These are phyloP conservation scores for Crithidia acanthocephali DNA, from an alignment of 208 protist species.

Conservation along the genomic window DNA sequence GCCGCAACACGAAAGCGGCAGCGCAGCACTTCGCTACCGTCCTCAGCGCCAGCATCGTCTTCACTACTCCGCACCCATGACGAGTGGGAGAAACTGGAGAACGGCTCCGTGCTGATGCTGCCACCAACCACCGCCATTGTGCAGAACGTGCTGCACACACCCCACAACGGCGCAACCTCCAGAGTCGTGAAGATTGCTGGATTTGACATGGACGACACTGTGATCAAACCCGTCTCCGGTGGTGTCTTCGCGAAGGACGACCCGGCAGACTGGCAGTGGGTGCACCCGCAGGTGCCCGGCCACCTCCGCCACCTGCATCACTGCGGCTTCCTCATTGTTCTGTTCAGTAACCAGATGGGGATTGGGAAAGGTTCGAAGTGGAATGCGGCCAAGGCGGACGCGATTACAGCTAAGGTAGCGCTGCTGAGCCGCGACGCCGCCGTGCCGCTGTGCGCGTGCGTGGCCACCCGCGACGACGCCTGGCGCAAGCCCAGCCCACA, in stretches of 20 bases:
- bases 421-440: constrained; percentile 37
- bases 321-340: constrained; percentile 79
- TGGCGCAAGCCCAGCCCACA: constrained; percentile 89
- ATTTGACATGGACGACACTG: constrained; percentile 85
- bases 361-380: constrained; percentile 59
- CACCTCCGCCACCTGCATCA: constrained; percentile 58
- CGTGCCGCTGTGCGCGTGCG: constrained; percentile 78
- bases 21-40: constrained; percentile 6
- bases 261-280: constrained; percentile 70
- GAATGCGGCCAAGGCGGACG: constrained; percentile 62
- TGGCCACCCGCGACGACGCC: constrained; percentile 75
- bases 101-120: constrained; percentile 38
- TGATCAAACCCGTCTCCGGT: constrained; percentile 62
- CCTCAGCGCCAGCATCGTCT: not conserved
- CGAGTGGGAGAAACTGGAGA: constrained; percentile 42
- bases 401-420: constrained; percentile 57
- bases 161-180: not conserved
- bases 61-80: not conserved
- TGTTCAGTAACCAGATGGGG: constrained; percentile 95
- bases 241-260: constrained; percentile 67
- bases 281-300: constrained; percentile 42
- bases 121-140: constrained; percentile 36
- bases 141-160: not conserved
- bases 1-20: constrained; percentile 14
- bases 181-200: constrained; percentile 60